A percentile compares a stretch with the other conserved stretches of the same genome.
Evolutionary conservation across 2,329 filamentous ascomycete genomes (phyloP).

Genomic region (Exophiala sideris): DNA sequence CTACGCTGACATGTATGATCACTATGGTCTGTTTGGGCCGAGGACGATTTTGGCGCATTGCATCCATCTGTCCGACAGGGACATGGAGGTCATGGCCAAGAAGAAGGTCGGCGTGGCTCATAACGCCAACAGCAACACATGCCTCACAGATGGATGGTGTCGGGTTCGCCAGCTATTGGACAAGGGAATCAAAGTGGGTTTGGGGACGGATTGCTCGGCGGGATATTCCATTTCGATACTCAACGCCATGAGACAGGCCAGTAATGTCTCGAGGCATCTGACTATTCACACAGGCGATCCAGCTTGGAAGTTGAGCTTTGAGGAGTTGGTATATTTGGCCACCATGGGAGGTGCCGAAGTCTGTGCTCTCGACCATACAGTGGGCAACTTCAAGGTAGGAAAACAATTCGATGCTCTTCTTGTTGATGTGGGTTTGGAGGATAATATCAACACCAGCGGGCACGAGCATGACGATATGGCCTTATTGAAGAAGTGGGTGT

Average conservation of each 20-base stretch:
- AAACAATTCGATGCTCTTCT: conserved; percentile 34
- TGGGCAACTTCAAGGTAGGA: conserved; percentile 34
- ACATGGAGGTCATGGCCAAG: conserved; percentile 45
- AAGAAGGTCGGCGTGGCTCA: conserved; percentile 56
- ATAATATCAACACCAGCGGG: conserved; percentile 53
- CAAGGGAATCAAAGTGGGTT: conserved; percentile 56
- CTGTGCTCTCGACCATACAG: conserved; percentile 48
- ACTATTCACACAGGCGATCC: conserved; percentile 37
- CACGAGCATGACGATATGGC: conserved; percentile 48
- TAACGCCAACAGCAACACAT: conserved; percentile 60
- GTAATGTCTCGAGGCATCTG: conserved; percentile 41
- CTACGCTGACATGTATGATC: conserved; percentile 57
- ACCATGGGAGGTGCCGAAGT: conserved; percentile 61
- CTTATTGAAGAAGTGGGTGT: conserved; percentile 61
- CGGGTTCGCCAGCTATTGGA: conserved; percentile 54
- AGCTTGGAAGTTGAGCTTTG: conserved; percentile 41
- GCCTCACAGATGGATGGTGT: conserved; percentile 43
- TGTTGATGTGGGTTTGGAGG: conserved; percentile 23
- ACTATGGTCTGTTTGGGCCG: conserved; percentile 50
- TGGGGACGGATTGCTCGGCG: conserved; percentile 60
- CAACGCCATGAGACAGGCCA: conserved; percentile 55
- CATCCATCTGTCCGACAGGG: conserved; percentile 54
- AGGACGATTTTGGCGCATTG: conserved; percentile 62
- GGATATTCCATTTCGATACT: conserved; percentile 58
- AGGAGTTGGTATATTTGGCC: conserved; percentile 58